phyloP scores from a whole-genome alignment of 2,329 filamentous ascomycete genomes.

The Claviceps humidiphila region DNA sequence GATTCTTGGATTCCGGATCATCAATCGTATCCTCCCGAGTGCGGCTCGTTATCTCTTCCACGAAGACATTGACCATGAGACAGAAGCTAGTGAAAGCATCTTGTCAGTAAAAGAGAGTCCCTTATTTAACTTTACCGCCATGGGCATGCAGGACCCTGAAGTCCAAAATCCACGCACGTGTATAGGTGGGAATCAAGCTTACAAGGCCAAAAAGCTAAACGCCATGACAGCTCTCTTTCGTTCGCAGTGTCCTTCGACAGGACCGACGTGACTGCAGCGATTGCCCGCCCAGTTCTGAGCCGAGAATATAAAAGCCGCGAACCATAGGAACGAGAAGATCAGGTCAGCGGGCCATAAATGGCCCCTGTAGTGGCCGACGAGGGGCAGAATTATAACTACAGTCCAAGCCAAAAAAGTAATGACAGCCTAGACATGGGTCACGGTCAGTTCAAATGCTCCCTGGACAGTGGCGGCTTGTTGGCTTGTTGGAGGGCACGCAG shows the following conservation, averaged over 20 bases:
- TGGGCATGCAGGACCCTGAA: too few species aligned
- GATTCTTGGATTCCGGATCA: neutral
- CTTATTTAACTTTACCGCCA: too few species aligned
- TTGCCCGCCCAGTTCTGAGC: constrained; percentile 11
- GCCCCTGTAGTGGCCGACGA: constrained; percentile 11
- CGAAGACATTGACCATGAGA: constrained; percentile 9
- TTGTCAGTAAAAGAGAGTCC: neutral
- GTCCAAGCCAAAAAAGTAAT: constrained; percentile 12
- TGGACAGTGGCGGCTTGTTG: neutral
- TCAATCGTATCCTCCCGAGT: neutral
- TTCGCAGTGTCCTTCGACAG: constrained; percentile 6
- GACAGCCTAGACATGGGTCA: constrained; percentile 7
- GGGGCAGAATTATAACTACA: constrained; percentile 9
- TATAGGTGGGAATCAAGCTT: neutral
- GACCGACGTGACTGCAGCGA: constrained; percentile 4
- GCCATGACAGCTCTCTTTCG: constrained; percentile 12
- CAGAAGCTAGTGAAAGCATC: constrained; percentile 7
- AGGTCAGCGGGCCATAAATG: constrained; percentile 11
- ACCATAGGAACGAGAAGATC: constrained; percentile 15
- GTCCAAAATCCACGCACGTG: neutral
- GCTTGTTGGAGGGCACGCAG: neutral
- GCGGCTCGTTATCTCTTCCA: constrained; percentile 2
- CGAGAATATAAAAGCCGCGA: constrained; percentile 15
- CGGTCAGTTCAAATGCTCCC: too few species aligned
- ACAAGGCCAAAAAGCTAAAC: constrained; percentile 15